Evolutionary conservation across 371 early-diverging fungal genomes (phyloP).

Genomic region (Umbelopsis sp.): DNA sequence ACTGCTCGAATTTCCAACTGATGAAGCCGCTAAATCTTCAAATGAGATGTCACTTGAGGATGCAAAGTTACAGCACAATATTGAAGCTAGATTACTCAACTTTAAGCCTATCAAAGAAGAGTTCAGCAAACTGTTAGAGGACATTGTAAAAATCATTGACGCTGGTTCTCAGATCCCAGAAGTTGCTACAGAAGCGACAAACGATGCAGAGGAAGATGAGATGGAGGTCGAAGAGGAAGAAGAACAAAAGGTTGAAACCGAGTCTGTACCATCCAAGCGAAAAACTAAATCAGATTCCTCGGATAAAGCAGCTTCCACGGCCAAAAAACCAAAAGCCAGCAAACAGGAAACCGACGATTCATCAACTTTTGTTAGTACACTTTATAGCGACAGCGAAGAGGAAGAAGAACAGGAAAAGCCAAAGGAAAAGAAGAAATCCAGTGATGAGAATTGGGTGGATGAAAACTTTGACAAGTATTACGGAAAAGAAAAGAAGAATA

Average conservation of each 20-base stretch:
- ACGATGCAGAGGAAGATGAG: neutral
- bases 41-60: constrained; percentile 20
- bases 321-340: neutral
- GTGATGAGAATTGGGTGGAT: constrained; percentile 29
- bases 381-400: constrained; percentile 23
- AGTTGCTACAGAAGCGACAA: neutral
- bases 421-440: constrained; percentile 18
- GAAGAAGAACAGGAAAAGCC: constrained; percentile 25
- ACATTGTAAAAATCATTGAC: constrained; percentile 25
- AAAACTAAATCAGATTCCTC: constrained; percentile 16
- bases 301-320: neutral
- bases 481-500: constrained; percentile 42
- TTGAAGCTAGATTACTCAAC: constrained; percentile 38
- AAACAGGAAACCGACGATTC: constrained; percentile 3
- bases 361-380: constrained; percentile 42
- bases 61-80: constrained; percentile 21
- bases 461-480: constrained; percentile 47
- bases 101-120: constrained; percentile 32
- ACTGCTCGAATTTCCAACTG: constrained; percentile 18
- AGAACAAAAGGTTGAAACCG: constrained; percentile 18
- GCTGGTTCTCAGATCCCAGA: neutral
- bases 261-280: constrained; percentile 18
- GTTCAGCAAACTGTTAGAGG: constrained; percentile 23
- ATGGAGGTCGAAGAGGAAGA: constrained; percentile 27
- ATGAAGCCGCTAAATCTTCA: neutral